Percentiles rank a stretch among this genome's conserved stretches.
These are phyloP conservation scores for Tulasnella sp. DNA, from an alignment of 768 basidiomycete genomes.

Conservation along the genomic window DNA sequence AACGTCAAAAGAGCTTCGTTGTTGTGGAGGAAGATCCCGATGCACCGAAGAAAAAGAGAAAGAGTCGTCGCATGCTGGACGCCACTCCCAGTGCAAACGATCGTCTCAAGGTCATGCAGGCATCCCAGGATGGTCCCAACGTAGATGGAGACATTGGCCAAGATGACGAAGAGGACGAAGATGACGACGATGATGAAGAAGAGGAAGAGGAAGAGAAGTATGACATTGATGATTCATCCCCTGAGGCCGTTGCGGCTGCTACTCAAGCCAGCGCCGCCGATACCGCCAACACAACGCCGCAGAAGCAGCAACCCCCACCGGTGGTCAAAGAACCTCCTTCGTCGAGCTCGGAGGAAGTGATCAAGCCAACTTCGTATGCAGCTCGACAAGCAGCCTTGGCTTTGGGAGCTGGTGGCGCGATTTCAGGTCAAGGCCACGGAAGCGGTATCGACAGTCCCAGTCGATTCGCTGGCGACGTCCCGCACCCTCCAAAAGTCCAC, in stretches of 20 bases:
- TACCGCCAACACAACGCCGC: slow-evolving; percentile 28
- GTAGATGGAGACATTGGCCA: slow-evolving; percentile 43
- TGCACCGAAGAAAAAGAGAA: slow-evolving; percentile 35
- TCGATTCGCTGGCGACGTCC: slow-evolving; percentile 35
- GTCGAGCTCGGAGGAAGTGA: slow-evolving; percentile 9
- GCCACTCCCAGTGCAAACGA: slow-evolving; percentile 14
- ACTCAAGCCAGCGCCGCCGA: background rate
- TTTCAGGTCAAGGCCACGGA: slow-evolving; percentile 21
- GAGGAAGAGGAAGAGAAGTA: slow-evolving; percentile 72
- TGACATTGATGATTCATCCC: slow-evolving; percentile 89
- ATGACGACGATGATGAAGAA: slow-evolving; percentile 45
- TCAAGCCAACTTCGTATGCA: background rate
- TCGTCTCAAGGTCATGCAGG: slow-evolving; percentile 15
- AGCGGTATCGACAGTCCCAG: slow-evolving; percentile 39
- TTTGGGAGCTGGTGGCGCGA: background rate
- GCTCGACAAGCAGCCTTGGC: slow-evolving; percentile 7
- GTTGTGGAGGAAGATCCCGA: slow-evolving; percentile 85
- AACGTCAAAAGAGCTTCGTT: slow-evolving; percentile 97
- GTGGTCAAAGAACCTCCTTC: slow-evolving; percentile 7
- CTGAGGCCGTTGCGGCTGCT: slow-evolving; percentile 41
- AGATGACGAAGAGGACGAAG: slow-evolving; percentile 47
- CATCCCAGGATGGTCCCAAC: slow-evolving; percentile 24
- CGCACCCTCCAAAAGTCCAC: slow-evolving; percentile 34
- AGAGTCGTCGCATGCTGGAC: slow-evolving; percentile 19
- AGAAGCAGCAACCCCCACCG: slow-evolving; percentile 23